Base-by-base conservation (phyloP, 1,139 yeast species). In the Zygotorulaspora mrakii region DNA sequence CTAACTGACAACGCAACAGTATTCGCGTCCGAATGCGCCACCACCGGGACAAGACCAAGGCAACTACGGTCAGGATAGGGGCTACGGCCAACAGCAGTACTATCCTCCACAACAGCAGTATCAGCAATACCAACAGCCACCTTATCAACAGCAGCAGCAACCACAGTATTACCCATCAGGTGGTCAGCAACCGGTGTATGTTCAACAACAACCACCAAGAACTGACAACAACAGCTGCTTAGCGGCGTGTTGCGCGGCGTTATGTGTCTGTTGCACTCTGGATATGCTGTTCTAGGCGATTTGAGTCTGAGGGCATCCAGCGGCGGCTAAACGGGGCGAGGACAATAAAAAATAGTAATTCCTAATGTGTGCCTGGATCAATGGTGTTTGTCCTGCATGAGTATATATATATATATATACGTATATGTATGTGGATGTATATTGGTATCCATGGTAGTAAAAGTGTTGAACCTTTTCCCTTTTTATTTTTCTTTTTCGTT, bases 241-340 rank as follows among this genome's bases (percentile, higher is more conserved):
- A 55, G 71, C 77, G 64, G 88, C 78, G 3, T 82, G 88, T 66
- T 68, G 81, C 52, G 87, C 80, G 20, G 87, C 85, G 8, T 52
- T 80, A 63, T 82, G 89, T 75, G 55, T 81, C 49, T 82, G 91
- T 61, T 81, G 85, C 64, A 77, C 88, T 4, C 66, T 82, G 53
- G 88, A 82, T 57, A 75, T 80, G 56, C 53, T 82, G 22, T 77
- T 81, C 61, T 81, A 68, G 55, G 27, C 11, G 21, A 12, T 8
- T 9, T 11, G 24, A n/a, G n/a, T n/a, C n/a, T n/a, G n/a, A n/a
- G n/a, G n/a, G n/a, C n/a, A n/a, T n/a, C n/a, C n/a, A n/a, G n/a
- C n/a, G n/a, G n/a, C n/a, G n/a, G n/a, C n/a, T n/a, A n/a, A n/a
- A n/a, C n/a, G n/a, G n/a, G n/a, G n/a, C n/a, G n/a, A n/a, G n/a